phyloP scores from a whole-genome alignment of 2,329 filamentous ascomycete species.

The Aspergillus fijiensis region DNA sequence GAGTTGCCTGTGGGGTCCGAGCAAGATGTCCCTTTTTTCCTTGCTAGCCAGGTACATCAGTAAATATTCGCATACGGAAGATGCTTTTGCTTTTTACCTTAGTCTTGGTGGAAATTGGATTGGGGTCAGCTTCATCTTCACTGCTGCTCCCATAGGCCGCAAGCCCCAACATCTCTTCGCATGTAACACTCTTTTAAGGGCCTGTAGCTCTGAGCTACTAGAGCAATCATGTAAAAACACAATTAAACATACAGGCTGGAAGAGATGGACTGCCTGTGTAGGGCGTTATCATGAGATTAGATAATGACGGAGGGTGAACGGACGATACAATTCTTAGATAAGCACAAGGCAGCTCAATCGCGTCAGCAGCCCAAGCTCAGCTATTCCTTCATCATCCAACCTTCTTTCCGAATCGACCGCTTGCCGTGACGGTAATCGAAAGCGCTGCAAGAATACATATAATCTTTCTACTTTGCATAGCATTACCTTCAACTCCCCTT shows the following conservation, averaged over 20 bases:
- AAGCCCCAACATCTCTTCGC: constrained; percentile 40
- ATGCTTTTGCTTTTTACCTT: constrained; percentile 24
- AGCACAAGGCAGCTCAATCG: constrained; percentile 41
- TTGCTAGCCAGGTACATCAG: constrained; percentile 17
- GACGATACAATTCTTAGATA: constrained; percentile 31
- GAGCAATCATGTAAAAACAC: too few species aligned
- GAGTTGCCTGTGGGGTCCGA: constrained; percentile 2
- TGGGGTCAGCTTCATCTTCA: constrained; percentile 40
- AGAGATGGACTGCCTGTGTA: too few species aligned
- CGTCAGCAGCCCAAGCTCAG: constrained; percentile 29
- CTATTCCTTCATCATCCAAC: constrained; percentile 5
- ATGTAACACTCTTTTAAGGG: background rate
- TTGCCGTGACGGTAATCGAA: too few species aligned
- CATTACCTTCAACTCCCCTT: constrained; percentile 1
- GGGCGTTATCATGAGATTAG: background rate
- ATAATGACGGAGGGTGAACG: constrained; percentile 4
- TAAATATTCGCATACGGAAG: background rate
- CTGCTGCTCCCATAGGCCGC: constrained; percentile 48
- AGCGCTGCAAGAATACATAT: too few species aligned
- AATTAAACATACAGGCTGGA: too few species aligned
- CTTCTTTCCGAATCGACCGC: background rate
- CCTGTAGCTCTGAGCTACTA: too few species aligned
- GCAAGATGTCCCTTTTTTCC: constrained; percentile 5
- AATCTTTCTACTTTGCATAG: constrained; percentile 4
- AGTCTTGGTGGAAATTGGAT: constrained; percentile 10